Conservation (phyloP, 345 rosid genomes). For the Euphorbia tirucalli region DNA sequence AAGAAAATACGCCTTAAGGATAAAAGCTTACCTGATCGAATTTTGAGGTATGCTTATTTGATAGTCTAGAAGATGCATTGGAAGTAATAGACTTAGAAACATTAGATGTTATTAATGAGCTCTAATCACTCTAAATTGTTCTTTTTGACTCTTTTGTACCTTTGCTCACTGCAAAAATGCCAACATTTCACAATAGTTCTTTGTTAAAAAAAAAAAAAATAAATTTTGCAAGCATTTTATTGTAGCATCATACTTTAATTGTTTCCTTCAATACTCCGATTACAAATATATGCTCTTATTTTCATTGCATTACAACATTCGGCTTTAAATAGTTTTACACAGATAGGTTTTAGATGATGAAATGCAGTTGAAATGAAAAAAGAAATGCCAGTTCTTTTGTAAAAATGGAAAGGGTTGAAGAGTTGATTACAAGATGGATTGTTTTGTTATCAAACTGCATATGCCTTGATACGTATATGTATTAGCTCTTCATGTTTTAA, state of each 20-base stretch:
- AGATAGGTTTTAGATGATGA: background rate
- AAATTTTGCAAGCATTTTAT: background rate
- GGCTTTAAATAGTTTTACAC: background rate
- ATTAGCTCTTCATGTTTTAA: no score
- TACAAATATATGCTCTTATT: background rate
- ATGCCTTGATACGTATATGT: no score
- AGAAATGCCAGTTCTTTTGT: no score
- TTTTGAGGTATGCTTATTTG: conserved; percentile 58
- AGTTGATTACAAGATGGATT: no score
- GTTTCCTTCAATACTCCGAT: background rate
- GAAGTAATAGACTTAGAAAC: conserved; percentile 1
- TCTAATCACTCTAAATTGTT: background rate
- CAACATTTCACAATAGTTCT: background rate
- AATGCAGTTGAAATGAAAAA: no score
- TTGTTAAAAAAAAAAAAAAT: no score
- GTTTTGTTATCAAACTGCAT: no score
- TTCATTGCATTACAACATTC: background rate
- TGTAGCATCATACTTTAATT: background rate
- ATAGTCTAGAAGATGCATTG: conserved; percentile 3
- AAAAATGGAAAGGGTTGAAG: no score
- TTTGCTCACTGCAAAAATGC: background rate
- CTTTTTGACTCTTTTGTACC: background rate
- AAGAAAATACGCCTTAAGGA: conserved; percentile 95
- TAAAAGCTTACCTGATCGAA: conserved; percentile 72
- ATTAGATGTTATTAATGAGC: background rate